phyloP scores from a whole-genome alignment of 129 eudicot species.

The Centaurea solstitialis region DNA sequence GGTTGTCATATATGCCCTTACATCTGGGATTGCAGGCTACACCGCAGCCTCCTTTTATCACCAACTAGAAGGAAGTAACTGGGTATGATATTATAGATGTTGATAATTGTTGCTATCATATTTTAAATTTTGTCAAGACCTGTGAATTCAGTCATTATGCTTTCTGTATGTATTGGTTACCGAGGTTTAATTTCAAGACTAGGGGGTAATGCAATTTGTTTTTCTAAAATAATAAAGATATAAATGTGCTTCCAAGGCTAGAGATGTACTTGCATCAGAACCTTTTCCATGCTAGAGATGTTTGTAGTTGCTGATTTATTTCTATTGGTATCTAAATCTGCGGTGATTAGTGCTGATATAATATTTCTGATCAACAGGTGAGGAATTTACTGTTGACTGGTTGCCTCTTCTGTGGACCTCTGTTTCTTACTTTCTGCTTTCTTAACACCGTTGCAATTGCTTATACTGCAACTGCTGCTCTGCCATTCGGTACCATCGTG shows the following conservation, averaged over 20 bases:
- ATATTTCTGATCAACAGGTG: constrained; percentile 48
- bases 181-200: too few species aligned
- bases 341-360: constrained; percentile 14
- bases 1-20: constrained; percentile 81
- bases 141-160: too few species aligned
- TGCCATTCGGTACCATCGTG: constrained; percentile 82
- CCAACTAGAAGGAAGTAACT: constrained; percentile 81
- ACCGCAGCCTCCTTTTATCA: constrained; percentile 74
- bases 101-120: constrained; percentile 10
- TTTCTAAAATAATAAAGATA: too few species aligned
- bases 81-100: constrained; percentile 50
- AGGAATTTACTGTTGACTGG: constrained; percentile 78
- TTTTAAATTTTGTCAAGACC: background rate
- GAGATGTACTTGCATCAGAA: too few species aligned
- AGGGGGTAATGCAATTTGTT: too few species aligned
- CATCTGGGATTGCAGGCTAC: constrained; percentile 86
- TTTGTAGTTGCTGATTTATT: background rate
- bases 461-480: constrained; percentile 79
- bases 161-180: too few species aligned
- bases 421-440: constrained; percentile 85
- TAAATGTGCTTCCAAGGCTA: too few species aligned
- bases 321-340: background rate
- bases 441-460: constrained; percentile 77
- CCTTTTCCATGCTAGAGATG: too few species aligned
- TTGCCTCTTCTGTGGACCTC: constrained; percentile 74